These are phyloP conservation scores for Phytophthora constricta DNA, from an alignment of 352 stramenopile genomes.

Conservation along the genomic window DNA sequence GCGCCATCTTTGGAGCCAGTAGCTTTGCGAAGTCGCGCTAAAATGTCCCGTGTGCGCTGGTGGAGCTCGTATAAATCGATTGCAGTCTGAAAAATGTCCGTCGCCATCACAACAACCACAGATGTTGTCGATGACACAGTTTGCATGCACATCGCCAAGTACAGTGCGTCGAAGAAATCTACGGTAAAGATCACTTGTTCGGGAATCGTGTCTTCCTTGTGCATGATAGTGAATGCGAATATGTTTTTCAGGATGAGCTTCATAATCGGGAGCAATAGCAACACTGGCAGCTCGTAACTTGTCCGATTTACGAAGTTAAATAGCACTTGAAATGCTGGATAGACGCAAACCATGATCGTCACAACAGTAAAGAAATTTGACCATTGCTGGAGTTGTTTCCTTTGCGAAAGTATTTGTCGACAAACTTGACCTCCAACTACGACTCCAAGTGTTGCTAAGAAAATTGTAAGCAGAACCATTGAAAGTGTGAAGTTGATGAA, in stretches of 20 bases:
- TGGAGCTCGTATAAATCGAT: constrained; percentile 6
- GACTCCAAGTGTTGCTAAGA: neutral
- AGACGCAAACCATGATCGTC: constrained; percentile 12
- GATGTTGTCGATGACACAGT: constrained; percentile 1
- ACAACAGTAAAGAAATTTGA: constrained; percentile 3
- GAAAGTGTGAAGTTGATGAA: constrained; percentile 8
- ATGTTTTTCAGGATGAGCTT: constrained; percentile 16
- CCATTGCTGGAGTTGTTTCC: constrained; percentile 1
- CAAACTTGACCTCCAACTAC: neutral
- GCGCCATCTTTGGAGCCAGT: neutral
- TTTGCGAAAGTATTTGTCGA: constrained; percentile 10
- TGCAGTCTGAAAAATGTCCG: constrained; percentile 8
- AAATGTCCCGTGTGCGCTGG: constrained; percentile 2
- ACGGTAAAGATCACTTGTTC: constrained; percentile 19
- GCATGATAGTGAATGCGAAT: constrained; percentile 9
- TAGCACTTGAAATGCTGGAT: constrained; percentile 16
- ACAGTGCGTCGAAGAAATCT: constrained; percentile 18
- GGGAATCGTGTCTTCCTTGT: constrained; percentile 21
- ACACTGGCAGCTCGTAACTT: constrained; percentile 9
- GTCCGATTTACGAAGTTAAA: constrained; percentile 6
- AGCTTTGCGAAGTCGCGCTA: neutral
- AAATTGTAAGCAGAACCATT: constrained; percentile 2
- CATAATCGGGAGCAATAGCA: constrained; percentile 6
- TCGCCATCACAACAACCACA: constrained; percentile 2
- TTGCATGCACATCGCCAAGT: constrained; percentile 15